phyloP scores from a whole-genome alignment of 768 basidiomycete genomes.

The Amyloporia xantha region DNA sequence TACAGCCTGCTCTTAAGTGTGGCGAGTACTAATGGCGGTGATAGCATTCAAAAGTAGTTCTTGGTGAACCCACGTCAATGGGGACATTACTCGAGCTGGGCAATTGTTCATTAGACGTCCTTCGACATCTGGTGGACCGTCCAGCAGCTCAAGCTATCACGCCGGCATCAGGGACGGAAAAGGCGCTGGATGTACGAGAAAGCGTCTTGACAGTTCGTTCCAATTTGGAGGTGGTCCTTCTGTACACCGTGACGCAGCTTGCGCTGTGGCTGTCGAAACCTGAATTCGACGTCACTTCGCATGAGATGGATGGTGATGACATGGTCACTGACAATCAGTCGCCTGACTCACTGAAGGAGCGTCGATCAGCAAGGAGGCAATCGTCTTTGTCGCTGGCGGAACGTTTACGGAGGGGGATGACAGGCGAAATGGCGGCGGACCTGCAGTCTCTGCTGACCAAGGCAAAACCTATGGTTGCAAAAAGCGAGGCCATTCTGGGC shows the following conservation, averaged over 20 bases:
- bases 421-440: slow-evolving; percentile 73
- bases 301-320: slow-evolving; percentile 42
- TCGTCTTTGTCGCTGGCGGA: slow-evolving; percentile 52
- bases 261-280: slow-evolving; percentile 74
- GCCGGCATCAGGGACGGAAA: slow-evolving; percentile 31
- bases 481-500: slow-evolving; percentile 44
- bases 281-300: slow-evolving; percentile 44
- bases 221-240: slow-evolving; percentile 59
- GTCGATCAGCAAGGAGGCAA: slow-evolving; percentile 34
- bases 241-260: slow-evolving; percentile 73
- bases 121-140: slow-evolving; percentile 58
- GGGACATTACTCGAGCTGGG: slow-evolving; percentile 86
- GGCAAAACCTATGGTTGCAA: slow-evolving; percentile 55
- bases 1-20: no score
- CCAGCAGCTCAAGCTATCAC: slow-evolving; percentile 53
- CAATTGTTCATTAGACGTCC: slow-evolving; percentile 67
- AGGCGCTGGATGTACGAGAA: slow-evolving; percentile 45
- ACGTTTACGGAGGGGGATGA: slow-evolving; percentile 66
- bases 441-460: slow-evolving; percentile 59
- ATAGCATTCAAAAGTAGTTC: slow-evolving; percentile 81
- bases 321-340: slow-evolving; percentile 14
- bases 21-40: no score
- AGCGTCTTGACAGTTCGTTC: slow-evolving; percentile 52
- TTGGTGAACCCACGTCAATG: slow-evolving; percentile 75
- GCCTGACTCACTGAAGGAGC: slow-evolving; percentile 25